Evolutionary conservation across 192 early-diverging fungal genomes (phyloP), one percentile per base, ranked within the genome.

Genomic region (Backusella parvicylindrica): DNA sequence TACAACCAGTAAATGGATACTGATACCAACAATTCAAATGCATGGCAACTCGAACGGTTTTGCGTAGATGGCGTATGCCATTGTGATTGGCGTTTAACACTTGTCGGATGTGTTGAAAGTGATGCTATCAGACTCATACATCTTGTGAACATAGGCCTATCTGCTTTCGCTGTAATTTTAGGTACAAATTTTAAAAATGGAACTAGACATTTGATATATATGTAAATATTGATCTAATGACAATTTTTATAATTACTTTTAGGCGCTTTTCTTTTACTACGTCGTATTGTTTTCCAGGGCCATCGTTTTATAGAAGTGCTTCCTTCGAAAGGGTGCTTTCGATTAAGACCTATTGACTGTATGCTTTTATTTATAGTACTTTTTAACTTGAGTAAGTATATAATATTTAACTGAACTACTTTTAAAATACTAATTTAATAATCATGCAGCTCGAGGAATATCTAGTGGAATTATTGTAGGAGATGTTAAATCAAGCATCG

Each of bases 261-360:
- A 78, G 77, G 66, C 0, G 13, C 70, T 15, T 50, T 67, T 26
- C 50, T 78, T 23, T 47, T 64, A n/a, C 6, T 21, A 28, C 53
- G 69, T 53, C 65, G 77, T 8, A 36, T 74, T 11, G 6, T 78
- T 72, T 35, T 66, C 6, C 65, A 78, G 36, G 77, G 77, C 13
- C 77, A 78, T 68, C 43, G 53, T 12, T 43, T 78, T 18, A 41
- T 74, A 70, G 72, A 68, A 30, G 23, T 31, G 15, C 26, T 49
- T 35, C 23, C 49, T 0, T 47, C 43, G 7, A 71, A 50, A 38
- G 77, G 77, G 3, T 53, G 72, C n/a, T 70, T 78, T 36, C 72
- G 72, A 32, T 68, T 72, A 11, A 78, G 74, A 21, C 77, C 77
- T 56, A 73, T 78, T 26, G 77, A 78, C 16, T 74, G 77, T 15